Evolutionary conservation across 73 alveolate species (phyloP).

Genomic region (Uronychia setigera): DNA sequence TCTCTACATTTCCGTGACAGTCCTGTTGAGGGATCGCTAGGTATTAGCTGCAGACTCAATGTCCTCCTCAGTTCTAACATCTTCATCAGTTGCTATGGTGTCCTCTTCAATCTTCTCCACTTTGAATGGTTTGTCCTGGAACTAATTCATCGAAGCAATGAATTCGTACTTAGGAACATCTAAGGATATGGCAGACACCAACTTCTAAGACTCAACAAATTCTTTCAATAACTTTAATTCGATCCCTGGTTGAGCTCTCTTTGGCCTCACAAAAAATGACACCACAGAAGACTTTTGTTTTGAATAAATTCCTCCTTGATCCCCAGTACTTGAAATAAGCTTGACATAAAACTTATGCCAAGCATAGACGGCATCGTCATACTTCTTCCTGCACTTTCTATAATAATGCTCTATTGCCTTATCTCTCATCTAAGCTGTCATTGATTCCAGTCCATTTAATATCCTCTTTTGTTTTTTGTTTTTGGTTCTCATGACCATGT

Average conservation of each 20-base stretch:
- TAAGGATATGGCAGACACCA: neutral
- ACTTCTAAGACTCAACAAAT: neutral
- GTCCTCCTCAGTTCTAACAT: neutral
- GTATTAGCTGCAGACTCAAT: neutral
- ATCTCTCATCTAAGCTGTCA: slow-evolving; percentile 29
- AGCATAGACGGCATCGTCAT: slow-evolving; percentile 25
- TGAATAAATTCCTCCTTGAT: neutral
- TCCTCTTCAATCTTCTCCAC: neutral
- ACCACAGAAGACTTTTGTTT: neutral
- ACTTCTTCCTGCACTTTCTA: slow-evolving; percentile 41
- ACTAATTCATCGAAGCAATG: neutral
- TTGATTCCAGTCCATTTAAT: slow-evolving; percentile 14
- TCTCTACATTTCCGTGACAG: too few relatives aligned
- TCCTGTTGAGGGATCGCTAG: too few relatives aligned
- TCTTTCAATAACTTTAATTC: neutral
- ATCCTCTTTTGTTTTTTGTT: slow-evolving; percentile 17
- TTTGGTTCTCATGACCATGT: slow-evolving; percentile 4
- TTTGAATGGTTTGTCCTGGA: neutral
- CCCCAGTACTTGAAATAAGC: neutral
- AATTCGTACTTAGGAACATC: neutral
- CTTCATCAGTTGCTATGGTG: neutral
- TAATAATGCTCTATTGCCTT: slow-evolving; percentile 19
- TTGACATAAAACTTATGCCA: slow-evolving; percentile 16
- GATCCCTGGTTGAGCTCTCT: neutral
- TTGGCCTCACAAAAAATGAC: neutral